Percentiles rank a stretch among this genome's conserved stretches.
These are phyloP conservation scores for Suhomyces terraborum DNA, from an alignment of 1,139 yeast genomes.

Conservation along the genomic window DNA sequence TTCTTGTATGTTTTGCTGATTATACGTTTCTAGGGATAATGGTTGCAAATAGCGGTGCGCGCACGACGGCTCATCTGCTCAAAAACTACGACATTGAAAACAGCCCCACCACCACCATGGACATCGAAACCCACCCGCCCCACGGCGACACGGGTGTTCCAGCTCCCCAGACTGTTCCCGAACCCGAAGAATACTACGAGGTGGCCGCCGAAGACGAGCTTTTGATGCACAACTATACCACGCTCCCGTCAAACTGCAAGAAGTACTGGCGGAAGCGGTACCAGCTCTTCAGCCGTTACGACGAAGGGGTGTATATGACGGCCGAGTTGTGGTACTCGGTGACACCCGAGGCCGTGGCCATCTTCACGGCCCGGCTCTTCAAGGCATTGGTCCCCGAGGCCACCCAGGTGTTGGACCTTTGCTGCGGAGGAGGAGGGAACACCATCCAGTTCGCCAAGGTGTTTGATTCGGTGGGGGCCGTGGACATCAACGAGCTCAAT, in stretches of 20 bases:
- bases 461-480: constrained; percentile 61
- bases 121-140: no score
- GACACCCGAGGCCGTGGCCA: constrained; percentile 80
- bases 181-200: constrained; percentile 17
- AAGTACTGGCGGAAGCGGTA: constrained; percentile 67
- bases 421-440: constrained; percentile 97
- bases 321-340: constrained; percentile 88
- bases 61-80: constrained; percentile 9
- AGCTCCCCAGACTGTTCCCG: no score
- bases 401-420: constrained; percentile 60
- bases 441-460: constrained; percentile 73
- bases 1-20: constrained; percentile 6
- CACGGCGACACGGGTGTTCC: no score
- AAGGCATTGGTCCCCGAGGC: constrained; percentile 46
- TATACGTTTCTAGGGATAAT: constrained; percentile 2
- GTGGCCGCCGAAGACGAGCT: constrained; percentile 33
- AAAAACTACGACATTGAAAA: not conserved
- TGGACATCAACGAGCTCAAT: constrained; percentile 66
- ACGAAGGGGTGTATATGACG: constrained; percentile 72
- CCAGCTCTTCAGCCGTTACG: constrained; percentile 57
- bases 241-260: constrained; percentile 44
- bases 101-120: not conserved
- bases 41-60: constrained; percentile 5
- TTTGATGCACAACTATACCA: constrained; percentile 40
- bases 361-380: constrained; percentile 60